A percentile compares a stretch with the other conserved stretches of the same genome.
Evolutionary conservation across 257 asterid species (phyloP).

Genomic region (Solanum neorickii): DNA sequence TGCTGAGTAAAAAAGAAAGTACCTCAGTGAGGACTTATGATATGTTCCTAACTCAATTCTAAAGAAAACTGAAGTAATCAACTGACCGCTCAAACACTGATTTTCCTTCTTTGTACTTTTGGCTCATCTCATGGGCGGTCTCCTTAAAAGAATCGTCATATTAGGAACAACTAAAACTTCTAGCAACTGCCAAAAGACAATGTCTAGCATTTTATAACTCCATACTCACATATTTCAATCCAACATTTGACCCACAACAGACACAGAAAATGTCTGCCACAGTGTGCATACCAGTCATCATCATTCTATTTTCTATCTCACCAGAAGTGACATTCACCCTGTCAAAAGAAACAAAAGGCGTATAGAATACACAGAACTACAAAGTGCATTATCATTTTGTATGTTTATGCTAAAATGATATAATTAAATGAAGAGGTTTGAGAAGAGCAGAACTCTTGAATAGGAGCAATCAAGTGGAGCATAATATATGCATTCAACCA

Average conservation of each 20-base stretch:
- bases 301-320: conserved; percentile 53
- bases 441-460: background rate
- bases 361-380: background rate
- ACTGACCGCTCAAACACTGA: conserved; percentile 15
- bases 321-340: conserved; percentile 61
- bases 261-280: conserved; percentile 62
- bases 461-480: background rate
- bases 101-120: conserved; percentile 20
- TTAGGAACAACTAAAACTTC: background rate
- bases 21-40: background rate
- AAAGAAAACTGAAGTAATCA: background rate
- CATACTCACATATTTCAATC: conserved; percentile 71
- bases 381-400: background rate
- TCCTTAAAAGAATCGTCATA: conserved; percentile 26
- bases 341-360: background rate
- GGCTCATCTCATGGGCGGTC: conserved; percentile 9
- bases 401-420: background rate
- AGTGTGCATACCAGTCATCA: conserved; percentile 66
- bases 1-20: background rate
- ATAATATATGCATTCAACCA: too few species aligned
- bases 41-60: background rate
- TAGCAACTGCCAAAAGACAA: background rate
- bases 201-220: background rate
- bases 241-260: conserved; percentile 55
- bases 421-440: background rate